phyloP scores from a whole-genome alignment of 805 yeast genomes.

The Lachancea sp. region DNA sequence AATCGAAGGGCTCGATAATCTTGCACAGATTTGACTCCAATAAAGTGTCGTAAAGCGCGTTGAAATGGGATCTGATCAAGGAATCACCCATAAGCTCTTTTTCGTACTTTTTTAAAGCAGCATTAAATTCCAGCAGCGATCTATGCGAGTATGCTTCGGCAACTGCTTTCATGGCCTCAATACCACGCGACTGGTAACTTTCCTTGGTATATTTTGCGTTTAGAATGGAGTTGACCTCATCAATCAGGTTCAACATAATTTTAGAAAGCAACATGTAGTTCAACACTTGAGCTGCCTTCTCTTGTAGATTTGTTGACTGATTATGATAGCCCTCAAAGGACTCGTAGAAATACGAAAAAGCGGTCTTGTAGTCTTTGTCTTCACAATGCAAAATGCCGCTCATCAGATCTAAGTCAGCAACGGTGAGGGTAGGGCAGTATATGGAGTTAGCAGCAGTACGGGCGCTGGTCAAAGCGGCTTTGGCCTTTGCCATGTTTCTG shows the following conservation, averaged over 20 bases:
- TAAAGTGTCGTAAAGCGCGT: conserved; percentile 85
- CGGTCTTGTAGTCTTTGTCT: conserved; percentile 93
- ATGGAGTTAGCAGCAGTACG: conserved; percentile 96
- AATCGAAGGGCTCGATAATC: conserved; percentile 91
- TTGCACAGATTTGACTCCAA: conserved; percentile 90
- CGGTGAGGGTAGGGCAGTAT: conserved; percentile 87
- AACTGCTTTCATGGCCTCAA: conserved; percentile 94
- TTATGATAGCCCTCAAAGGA: conserved; percentile 83
- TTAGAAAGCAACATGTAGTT: conserved; percentile 91
- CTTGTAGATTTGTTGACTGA: conserved; percentile 45
- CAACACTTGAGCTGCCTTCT: conserved; percentile 67
- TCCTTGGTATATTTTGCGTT: conserved; percentile 66
- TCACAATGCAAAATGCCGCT: conserved; percentile 94
- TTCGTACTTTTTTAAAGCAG: conserved; percentile 64
- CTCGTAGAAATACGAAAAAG: conserved; percentile 91
- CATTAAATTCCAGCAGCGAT: conserved; percentile 84
- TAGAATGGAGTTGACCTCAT: conserved; percentile 76
- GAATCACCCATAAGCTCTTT: conserved; percentile 77
- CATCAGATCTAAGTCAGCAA: conserved; percentile 92
- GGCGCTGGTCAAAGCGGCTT: conserved; percentile 90
- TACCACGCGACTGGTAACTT: conserved; percentile 66
- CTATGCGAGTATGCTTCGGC: conserved; percentile 85
- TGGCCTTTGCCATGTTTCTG: conserved; percentile 83
- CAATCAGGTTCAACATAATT: conserved; percentile 83
- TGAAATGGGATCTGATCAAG: conserved; percentile 84